These are phyloP conservation scores for Hypoxylon crocopeplum DNA, from an alignment of 495 filamentous ascomycete genomes.

Conservation along the genomic window DNA sequence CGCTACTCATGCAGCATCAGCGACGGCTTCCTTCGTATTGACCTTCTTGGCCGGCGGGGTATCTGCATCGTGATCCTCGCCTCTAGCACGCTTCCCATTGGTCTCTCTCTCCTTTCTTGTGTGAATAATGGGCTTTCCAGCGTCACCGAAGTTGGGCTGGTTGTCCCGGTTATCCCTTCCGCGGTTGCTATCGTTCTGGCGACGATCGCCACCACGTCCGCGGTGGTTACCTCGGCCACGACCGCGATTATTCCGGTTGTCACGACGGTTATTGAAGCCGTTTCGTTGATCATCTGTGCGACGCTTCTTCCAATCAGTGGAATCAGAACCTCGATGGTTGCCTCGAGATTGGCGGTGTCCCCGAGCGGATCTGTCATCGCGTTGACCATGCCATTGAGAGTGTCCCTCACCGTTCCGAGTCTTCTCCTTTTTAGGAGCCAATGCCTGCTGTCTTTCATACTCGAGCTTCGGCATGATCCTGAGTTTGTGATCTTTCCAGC, in stretches of 20 bases:
- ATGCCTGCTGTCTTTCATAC: constrained; percentile 81
- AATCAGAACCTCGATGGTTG: constrained; percentile 47
- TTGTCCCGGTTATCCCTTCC: constrained; percentile 47
- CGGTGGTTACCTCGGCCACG: constrained; percentile 39
- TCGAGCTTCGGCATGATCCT: constrained; percentile 82
- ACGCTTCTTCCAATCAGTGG: constrained; percentile 72
- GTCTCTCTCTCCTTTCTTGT: constrained; percentile 43
- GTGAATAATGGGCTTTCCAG: constrained; percentile 41
- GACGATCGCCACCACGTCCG: constrained; percentile 48
- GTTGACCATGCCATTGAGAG: constrained; percentile 37
- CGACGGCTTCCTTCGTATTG: constrained; percentile 54
- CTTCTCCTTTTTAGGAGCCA: constrained; percentile 61
- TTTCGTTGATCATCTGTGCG: constrained; percentile 69
- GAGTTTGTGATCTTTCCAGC: constrained; percentile 76
- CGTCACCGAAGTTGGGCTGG: constrained; percentile 32
- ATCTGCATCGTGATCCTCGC: constrained; percentile 44
- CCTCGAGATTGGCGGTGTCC: constrained; percentile 23
- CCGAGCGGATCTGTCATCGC: constrained; percentile 45
- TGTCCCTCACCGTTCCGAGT: constrained; percentile 45
- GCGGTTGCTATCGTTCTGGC: constrained; percentile 43
- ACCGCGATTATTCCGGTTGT: constrained; percentile 41
- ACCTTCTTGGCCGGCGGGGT: constrained; percentile 58
- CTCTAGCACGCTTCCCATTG: constrained; percentile 53
- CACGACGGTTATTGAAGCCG: constrained; percentile 58
- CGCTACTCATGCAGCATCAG: constrained; percentile 20